Base-by-base conservation (phyloP, 2,329 filamentous ascomycete genomes). In the Fusarium paranaense region DNA sequence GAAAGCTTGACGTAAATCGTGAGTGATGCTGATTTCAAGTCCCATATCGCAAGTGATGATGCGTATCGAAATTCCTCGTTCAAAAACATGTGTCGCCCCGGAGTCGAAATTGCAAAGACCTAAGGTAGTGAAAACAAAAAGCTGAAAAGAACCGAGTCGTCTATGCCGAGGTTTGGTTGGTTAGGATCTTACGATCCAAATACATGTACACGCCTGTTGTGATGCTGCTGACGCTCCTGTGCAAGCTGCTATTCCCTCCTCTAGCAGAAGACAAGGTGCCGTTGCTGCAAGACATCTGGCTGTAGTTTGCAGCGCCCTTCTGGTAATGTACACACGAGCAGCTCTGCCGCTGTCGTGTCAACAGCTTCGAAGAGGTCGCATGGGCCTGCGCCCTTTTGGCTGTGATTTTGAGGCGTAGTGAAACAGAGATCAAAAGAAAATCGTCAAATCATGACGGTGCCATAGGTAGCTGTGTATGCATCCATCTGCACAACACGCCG, bases 371-470 rank as follows among this genome's bases (percentile, higher is more conserved):
- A 66, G 67, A 56, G 63, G 69, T 68, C 67, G 73, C 61, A 61
- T 71, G 70, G 71, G 70, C 76, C 73, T 65, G 71, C 65, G 67
- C 71, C 78, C 77, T 60, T 73, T 69, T 74, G 71, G 67, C 72
- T 70, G 66, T 75, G 73, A 64, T 75, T 76, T 71, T 73, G 70
- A 64, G 75, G 69, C 74, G 69, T 80, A 78, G 74, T 79, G 76
- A 79, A 80, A 82, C 80, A 82, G 76, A 79, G 72, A 77, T 77
- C 78, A 73, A 81, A 81, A 75, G 79, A 81, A 80, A 83, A 78
- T 85, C 83, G 79, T 85, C 79, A 84, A 80, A 74, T 85, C 82
- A 79, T 85, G 79, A 77, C 77, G 78, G 79, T 79, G 70, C 83
- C 82, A 79, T 82, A 71, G 81, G 77, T 76, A 76, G 79, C 40